Evolutionary conservation across 129 eudicot genomes (phyloP), one percentile per base, ranked within the genome.

Genomic region (Solidago caesia): DNA sequence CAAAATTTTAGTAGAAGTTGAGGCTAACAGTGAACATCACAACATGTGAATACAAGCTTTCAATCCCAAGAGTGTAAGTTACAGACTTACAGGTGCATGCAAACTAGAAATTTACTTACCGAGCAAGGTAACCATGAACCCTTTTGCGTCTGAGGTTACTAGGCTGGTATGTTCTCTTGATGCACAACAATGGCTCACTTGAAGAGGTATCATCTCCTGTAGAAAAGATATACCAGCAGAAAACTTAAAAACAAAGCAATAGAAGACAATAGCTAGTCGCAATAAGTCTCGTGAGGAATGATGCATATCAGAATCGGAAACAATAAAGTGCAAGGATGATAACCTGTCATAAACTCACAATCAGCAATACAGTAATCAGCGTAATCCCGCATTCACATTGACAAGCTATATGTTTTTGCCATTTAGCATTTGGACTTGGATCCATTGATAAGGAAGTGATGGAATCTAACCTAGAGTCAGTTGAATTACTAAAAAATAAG

Each of bases 81-180:
- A 68, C 56, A 43, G 67, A 44, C 64, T 42, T 7, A 68, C 56
- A 43, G 67, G 44, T 25, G 4, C 29, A 49, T 69, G 45, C 66
- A n/a, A 72, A 68, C 25, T 21, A 46, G 8, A 45, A 68, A 47
- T 79, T 62, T 77, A 73, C 64, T 5, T 81, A 91, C 96, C 96
- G 90, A 61, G 89, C 97, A 61, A 91, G 81, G 87, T 82, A 91
- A 26, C 97, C 97, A 70, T 88, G 96, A 41, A 67, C 85, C 82
- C 96, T 82, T 87, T 91, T 91, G 61, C 97, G 87, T 67, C 90
- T 80, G 67, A 91, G 82, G 87, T 84, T 89, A 89, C 97, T 91
- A 26, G 97, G 97, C 67, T 91, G 97, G 71, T 85, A 91, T 44
- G 97, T 91, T 77, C 97, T 78, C 82, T 91, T 91, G 72, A 87